Evolutionary conservation across 805 yeast species (phyloP).

Genomic region (Hanseniaspora hatyaiensis): DNA sequence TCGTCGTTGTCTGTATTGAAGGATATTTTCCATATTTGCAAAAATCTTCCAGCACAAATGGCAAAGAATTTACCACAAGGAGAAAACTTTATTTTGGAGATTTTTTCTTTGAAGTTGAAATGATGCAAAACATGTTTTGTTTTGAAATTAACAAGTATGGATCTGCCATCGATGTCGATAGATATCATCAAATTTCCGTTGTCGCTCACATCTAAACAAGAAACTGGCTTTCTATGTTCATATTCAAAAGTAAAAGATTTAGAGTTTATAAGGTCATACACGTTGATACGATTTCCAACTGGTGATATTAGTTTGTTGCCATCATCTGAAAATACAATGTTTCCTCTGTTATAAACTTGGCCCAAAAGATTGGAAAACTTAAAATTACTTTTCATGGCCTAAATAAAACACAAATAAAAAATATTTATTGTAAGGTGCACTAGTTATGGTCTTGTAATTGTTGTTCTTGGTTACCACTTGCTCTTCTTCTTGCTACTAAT

Average conservation of each 20-base stretch:
- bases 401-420: too few relatives aligned
- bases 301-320: slow-evolving; percentile 79
- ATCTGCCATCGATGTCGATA: slow-evolving; percentile 86
- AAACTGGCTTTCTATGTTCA: slow-evolving; percentile 80
- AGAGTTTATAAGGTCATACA: slow-evolving; percentile 74
- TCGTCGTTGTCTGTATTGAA: slow-evolving; percentile 52
- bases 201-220: slow-evolving; percentile 66
- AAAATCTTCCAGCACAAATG: slow-evolving; percentile 63
- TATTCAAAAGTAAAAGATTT: slow-evolving; percentile 80
- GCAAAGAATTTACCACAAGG: slow-evolving; percentile 86
- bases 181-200: slow-evolving; percentile 71
- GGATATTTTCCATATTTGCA: slow-evolving; percentile 70
- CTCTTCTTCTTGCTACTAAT: too few relatives aligned
- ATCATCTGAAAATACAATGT: slow-evolving; percentile 70
- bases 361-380: slow-evolving; percentile 82
- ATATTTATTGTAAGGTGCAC: too few relatives aligned
- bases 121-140: slow-evolving; percentile 82
- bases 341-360: slow-evolving; percentile 90
- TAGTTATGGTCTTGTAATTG: too few relatives aligned
- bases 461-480: too few relatives aligned
- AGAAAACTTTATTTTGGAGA: slow-evolving; percentile 65
- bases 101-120: slow-evolving; percentile 78
- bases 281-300: slow-evolving; percentile 85
- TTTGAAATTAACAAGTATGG: slow-evolving; percentile 74
- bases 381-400: slow-evolving; percentile 90